Base-by-base conservation (phyloP, 495 filamentous ascomycete genomes). In the Lophium mytilinum region DNA sequence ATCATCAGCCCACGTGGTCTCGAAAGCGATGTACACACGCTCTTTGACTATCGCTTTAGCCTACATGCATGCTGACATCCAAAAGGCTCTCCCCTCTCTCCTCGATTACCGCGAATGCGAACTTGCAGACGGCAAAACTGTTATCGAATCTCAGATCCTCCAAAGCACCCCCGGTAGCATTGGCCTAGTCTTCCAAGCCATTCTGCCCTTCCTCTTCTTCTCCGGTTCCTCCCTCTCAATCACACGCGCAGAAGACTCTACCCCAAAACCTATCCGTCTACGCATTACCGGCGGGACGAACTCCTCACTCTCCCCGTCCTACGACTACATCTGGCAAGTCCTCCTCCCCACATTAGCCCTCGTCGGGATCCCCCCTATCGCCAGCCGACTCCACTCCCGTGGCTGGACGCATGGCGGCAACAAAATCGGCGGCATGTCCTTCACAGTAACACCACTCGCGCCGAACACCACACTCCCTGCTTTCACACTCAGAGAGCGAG, bases 251-350 rank as follows among this genome's bases (percentile, higher is more conserved):
- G 36, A 21, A 37, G 37, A 11, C 43, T 21, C 52, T 36, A 33
- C 12, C 35, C 14, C 53, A 49, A 17, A 51, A 42, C n/a, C 46
- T 5, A 15, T 18, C 14, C 50, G 9, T 17, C 65, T 92, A 3
- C 79, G 75, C 14, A 83, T 95, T 15, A 78, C 76, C 2, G 90
- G 90, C 15, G 89, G 89, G 14, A 93, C 89, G 1, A 92, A 94
- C 65, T 80, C 84, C 2, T 79, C 81, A 1, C 83, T 75, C 54
- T 86, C 87, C 0, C 83, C 82, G 30, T 88, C 83, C 4, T 85
- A 78, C 71, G 89, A 94, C 64, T 94, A 94, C 65, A 67, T 89
- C 0, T 69, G 79, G 39, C 87, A 91, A 62, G 88, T 94, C 0
- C 73, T 95, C 10, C 69, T 85, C 3, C 90, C 88, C 0, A 79